Evolutionary conservation across 805 yeast species (phyloP), one percentile per base, ranked within the genome.

Genomic region (Ogataea allantospora): DNA sequence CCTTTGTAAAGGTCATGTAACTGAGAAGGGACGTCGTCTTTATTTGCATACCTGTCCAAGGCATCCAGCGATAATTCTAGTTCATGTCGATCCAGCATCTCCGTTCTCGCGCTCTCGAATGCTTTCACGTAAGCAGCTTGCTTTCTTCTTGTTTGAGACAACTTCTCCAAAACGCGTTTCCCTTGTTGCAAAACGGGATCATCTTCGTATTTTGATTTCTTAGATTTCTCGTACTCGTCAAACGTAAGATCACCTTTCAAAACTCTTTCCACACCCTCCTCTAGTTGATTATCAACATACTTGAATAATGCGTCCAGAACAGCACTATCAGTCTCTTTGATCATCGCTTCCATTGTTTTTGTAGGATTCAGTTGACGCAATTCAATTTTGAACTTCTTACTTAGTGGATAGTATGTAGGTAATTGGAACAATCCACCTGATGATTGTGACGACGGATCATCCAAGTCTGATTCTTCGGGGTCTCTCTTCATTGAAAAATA

Each of bases 331-430:
- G 46, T 28, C 23, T 37, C 42, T 22, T 43, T 44, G 22, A 41
- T 30, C 16, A 42, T 13, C 3, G 41, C 18, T 5, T 46, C 44
- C 9, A 44, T 30, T 2, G 35, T 33, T 29, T 29, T 36, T 5
- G 33, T 27, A 7, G 43, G 35, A 20, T 36, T 40, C 19, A 51
- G 12, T 3, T 40, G 36, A 5, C 48, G 40, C 10, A 57, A 26
- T 7, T 40, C 42, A 4, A 23, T 9, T 23, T 34, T 49, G 20
- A 44, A 42, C 16, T 30, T 33, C 21, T 39, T 35, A 8, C 34
- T 23, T 11, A 58, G 30, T 1, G 63, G 63, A 28, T 46, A 58
- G 38, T 53, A 50, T 1, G 47, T 34, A 3, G 60, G 62, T 9
- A 57, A 27, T n/a, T 40, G 38, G 20, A 50, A 38, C 20, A 24